Base-by-base conservation (phyloP, 768 basidiomycete genomes). In the Naganishia vaughanmartiniae region DNA sequence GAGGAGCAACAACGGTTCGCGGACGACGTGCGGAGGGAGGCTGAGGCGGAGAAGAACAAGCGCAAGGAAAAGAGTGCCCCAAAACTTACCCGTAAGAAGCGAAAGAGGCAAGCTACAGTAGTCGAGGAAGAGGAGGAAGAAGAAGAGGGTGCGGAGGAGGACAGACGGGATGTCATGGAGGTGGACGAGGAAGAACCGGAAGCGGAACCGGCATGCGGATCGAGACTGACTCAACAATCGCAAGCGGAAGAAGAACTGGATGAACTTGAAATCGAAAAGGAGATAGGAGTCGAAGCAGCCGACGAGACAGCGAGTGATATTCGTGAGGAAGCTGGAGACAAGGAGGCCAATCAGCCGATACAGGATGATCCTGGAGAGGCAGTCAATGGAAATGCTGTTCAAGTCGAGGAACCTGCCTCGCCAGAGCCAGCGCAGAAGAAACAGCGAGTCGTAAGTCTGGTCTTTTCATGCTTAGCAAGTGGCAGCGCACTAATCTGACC, bases 251-350 rank as follows among this genome's bases (percentile, higher is more conserved):
- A 63, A 45, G 60, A 63, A 28, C 60, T 42, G 19, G 60, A 63
- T 15, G 60, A 63, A 45, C 60, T 63, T 10, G 60, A 63, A 30
- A 63, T 63, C 39, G 60, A 63, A 26, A 26, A 63, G 7, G 60
- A 63, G 26, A 63, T 63, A n/a, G 60, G 24, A 6, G 33, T 9
- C 34, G 57, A 12, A 24, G 33, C 36, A 26, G 21, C 36, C 36
- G 60, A 63, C 26, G 60, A 63, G 5, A 42, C 60, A 0, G 39
- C 60, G 17, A 36, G 39, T n/a, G 60, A 45, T 17, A 26, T 39
- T 45, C n/a, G 34, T n/a, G n/a, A 58, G 33, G 60, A 63, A 51
- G 24, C 21, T 21, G 48, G 21, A 7, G 24, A 26, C 19, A 24
- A 24, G n/a, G 48, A 7, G 24, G 24, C 19, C 24, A n/a, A 26